Evolutionary conservation across 2,329 filamentous ascomycete species (phyloP), one percentile per base, ranked within the genome.

Genomic region (Fusarium redolens): DNA sequence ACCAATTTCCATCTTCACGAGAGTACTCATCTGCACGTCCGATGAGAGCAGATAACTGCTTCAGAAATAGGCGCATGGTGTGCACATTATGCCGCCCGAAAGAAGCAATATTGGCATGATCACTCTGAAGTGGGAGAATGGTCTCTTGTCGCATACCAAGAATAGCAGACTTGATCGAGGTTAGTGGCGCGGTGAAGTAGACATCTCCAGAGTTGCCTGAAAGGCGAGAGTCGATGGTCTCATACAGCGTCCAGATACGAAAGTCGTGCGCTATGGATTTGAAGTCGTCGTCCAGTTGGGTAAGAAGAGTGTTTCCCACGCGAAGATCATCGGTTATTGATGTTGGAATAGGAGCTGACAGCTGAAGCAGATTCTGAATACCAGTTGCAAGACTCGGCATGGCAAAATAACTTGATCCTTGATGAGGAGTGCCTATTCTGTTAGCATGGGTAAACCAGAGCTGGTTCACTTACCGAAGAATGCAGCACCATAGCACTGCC

Each of bases 221-320:
- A 8, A 91, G 81, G 2, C 85, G 84, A 2, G 89, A 90, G 76
- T 91, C 89, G 12, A 89, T 85, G 0, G 88, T 91, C 74, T 91
- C 90, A 65, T 91, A 89, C 44, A 91, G 87, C 0, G 89, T 90
- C 89, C 89, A 91, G 17, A 91, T 83, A 11, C 85, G 86, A 56
- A 91, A 82, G 62, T 91, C 90, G 40, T 86, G 86, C 1, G 88
- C 85, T 9, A 89, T 84, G 7, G 87, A 83, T 52, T 85, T 85
- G 75, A 91, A 92, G 45, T 85, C 83, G 6, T 90, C 86, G 22
- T 90, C 86, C 51, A 85, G 82, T 44, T 82, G 82, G 11, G 87
- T 77, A 3, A 92, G 79, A 0, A 83, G 77, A n/a, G 81, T 79
- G 67, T 87, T 86, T 14, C 86, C 86, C 1, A 90, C 81, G 1